phyloP scores from a whole-genome alignment of 2,329 filamentous ascomycete genomes.

The Claviceps quebecensis region DNA sequence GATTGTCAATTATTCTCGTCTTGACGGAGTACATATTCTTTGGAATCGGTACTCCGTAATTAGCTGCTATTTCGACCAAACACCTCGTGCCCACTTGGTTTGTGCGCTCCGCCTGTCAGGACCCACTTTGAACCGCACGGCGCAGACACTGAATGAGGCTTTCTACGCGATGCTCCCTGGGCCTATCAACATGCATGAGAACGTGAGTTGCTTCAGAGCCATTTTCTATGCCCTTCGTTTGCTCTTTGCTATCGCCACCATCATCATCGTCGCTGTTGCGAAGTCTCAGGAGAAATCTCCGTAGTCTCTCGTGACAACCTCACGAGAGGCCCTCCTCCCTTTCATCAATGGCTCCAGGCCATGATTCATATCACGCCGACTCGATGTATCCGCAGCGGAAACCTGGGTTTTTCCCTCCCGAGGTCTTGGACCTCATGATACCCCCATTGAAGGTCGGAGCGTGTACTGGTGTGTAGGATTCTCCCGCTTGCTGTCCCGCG shows the following conservation, averaged over 20 bases:
- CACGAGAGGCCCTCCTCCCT: too few species aligned
- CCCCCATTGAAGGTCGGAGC: slow-evolving; percentile 45
- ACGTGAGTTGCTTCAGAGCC: not conserved
- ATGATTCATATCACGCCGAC: slow-evolving; percentile 9
- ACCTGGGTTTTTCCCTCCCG: slow-evolving; percentile 27
- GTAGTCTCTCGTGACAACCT: not conserved
- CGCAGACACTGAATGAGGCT: not conserved
- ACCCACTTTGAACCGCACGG: slow-evolving; percentile 1
- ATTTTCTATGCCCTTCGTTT: not conserved
- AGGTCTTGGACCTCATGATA: slow-evolving; percentile 29
- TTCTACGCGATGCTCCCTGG: not conserved
- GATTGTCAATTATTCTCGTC: too few species aligned
- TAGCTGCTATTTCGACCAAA: not conserved
- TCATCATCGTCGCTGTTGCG: too few species aligned
- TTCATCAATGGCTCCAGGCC: slow-evolving; percentile 10
- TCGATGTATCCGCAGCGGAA: slow-evolving; percentile 13
- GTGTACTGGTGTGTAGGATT: slow-evolving; percentile 33
- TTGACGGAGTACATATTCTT: too few species aligned
- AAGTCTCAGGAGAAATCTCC: not conserved
- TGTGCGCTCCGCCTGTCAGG: not conserved
- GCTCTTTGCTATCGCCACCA: not conserved
- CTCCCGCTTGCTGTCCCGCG: not conserved
- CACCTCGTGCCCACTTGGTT: not conserved
- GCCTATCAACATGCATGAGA: not conserved
- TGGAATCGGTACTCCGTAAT: too few species aligned